Base-by-base conservation (phyloP, 371 early-diverging fungal genomes). In the Saksenaea vasiformis region DNA sequence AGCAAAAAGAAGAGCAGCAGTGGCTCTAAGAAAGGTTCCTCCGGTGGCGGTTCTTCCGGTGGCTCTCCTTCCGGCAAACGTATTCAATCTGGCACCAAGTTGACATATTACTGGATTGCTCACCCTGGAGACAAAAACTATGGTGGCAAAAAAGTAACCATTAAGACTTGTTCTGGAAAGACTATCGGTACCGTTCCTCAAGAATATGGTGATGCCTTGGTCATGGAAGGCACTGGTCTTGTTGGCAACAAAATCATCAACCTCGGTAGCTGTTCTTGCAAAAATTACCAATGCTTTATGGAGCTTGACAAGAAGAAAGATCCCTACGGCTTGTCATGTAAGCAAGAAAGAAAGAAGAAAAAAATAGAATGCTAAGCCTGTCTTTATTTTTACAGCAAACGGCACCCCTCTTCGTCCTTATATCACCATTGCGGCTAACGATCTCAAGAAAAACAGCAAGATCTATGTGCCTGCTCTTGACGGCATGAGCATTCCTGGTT, bases 31-130 rank as follows among this genome's bases (percentile, higher is more conserved):
- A 27, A 56, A 4, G 67, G n/a, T n/a, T n/a, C n/a, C n/a, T n/a
- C n/a, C n/a, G n/a, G 62, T 28, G 58, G 56, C 27, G 34, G 58
- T 41, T 34, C 17, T 14, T 38, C 54, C 24, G 36, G 22, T 1
- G 56, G 55, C n/a, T 39, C 35, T 5, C 60, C 60, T 54, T 9
- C 47, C 22, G 35, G 44, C 4, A 58, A 60, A 37, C 47, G 26
- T 3, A 56, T 72, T 15, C 56, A 68, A 14, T 24, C 36, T 5
- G 35, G 43, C 22, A 53, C 64, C 24, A 59, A 62, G 34, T 63
- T 72, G 59, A 72, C 73, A 13, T 72, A 68, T 22, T 72, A 72
- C 61, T 72, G 73, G 73, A 72, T 66, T 28, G 73, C 73, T 8
- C 60, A 56, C 17, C 69, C 68, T 17, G 43, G 53, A 38, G 69